Percentiles rank a stretch among this genome's conserved stretches.
Evolutionary conservation across 306 rosid species (phyloP).

Genomic region (Citrullus mucosospermus): DNA sequence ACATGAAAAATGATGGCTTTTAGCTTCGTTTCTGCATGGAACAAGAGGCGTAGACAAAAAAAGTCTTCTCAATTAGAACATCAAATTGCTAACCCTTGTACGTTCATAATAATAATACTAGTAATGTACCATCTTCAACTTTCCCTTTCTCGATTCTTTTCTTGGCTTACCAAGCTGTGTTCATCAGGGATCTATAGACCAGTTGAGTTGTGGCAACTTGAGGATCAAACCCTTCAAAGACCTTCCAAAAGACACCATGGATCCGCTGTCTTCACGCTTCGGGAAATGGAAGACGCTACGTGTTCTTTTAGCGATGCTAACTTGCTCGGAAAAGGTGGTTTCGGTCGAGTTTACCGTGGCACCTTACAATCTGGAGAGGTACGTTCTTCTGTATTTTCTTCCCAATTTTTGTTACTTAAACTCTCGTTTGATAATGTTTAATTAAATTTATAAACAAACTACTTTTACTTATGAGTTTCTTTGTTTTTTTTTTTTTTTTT

Average conservation of each 20-base stretch:
- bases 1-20: conserved; percentile 43
- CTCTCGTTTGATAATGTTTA: too few species aligned
- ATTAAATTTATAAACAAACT: too few species aligned
- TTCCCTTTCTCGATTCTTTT: not conserved
- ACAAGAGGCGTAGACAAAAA: conserved; percentile 79
- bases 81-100: conserved; percentile 58
- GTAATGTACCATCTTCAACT: not conserved
- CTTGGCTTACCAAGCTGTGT: not conserved
- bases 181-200: conserved; percentile 73
- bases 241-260: conserved; percentile 55
- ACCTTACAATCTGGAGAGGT: conserved; percentile 83
- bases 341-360: conserved; percentile 75
- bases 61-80: conserved; percentile 23
- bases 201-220: conserved; percentile 69
- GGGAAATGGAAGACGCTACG: conserved; percentile 92
- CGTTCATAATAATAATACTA: not conserved
- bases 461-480: too few species aligned
- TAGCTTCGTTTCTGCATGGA: conserved; percentile 89
- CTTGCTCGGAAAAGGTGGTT: conserved; percentile 88
- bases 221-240: conserved; percentile 44
- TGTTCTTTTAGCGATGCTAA: conserved; percentile 74
- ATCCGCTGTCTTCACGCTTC: conserved; percentile 64
- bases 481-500: too few species aligned
- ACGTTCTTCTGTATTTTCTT: not conserved
- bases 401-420: not conserved